Conservation (phyloP, 495 filamentous ascomycete genomes). For the Gamarada debralockiae region DNA sequence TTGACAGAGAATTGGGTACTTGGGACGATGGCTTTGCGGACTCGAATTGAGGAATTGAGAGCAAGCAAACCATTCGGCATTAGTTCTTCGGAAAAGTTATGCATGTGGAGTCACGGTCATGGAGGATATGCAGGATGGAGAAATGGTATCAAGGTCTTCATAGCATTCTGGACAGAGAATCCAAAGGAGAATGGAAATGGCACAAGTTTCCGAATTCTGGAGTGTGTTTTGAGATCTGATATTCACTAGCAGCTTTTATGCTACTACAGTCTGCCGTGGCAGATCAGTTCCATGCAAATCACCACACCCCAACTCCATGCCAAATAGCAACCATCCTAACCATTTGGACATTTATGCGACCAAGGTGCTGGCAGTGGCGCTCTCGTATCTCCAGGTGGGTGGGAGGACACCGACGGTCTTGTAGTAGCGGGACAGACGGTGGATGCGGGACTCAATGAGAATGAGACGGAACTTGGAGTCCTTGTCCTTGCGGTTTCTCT, state of each 20-base stretch:
- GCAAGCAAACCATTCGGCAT: too few relatives aligned
- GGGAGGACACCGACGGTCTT: slow-evolving; percentile 98
- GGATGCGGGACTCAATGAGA: slow-evolving; percentile 99
- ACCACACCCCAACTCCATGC: slow-evolving; percentile 24
- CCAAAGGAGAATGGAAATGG: not conserved
- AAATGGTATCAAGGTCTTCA: not conserved
- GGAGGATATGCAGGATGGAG: not conserved
- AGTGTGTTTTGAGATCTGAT: slow-evolving; percentile 21
- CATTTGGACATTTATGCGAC: slow-evolving; percentile 49
- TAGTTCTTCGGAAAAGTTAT: too few relatives aligned
- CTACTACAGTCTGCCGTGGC: slow-evolving; percentile 15
- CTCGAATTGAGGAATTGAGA: too few relatives aligned
- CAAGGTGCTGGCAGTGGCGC: slow-evolving; percentile 58
- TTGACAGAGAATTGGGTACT: too few relatives aligned
- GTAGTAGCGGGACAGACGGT: slow-evolving; percentile 95
- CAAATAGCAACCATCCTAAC: slow-evolving; percentile 16
- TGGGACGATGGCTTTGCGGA: too few relatives aligned
- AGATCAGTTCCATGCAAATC: slow-evolving; percentile 20
- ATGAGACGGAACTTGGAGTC: slow-evolving; percentile 99
- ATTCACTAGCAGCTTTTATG: slow-evolving; percentile 16
- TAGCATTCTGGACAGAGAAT: not conserved
- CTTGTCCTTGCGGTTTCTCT: slow-evolving; percentile 99
- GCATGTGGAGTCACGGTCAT: not conserved
- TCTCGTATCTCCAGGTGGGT: slow-evolving; percentile 97
- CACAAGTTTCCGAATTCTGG: not conserved